These are phyloP conservation scores for Excoecaria agallocha DNA, from an alignment of 345 rosid species.

Conservation along the genomic window DNA sequence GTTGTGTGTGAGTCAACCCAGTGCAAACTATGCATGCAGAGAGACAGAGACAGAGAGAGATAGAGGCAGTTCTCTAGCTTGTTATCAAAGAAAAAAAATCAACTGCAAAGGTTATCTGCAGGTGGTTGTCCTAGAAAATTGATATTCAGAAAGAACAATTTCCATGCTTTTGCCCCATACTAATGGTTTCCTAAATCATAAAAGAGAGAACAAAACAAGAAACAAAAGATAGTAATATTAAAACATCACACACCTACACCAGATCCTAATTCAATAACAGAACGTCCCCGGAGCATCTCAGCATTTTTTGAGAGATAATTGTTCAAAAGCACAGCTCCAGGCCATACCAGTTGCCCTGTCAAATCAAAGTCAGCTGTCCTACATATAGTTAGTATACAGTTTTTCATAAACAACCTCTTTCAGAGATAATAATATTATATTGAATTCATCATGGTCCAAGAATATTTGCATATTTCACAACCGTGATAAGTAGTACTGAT, in stretches of 20 bases:
- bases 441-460: too few relatives aligned
- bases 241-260: constrained; percentile 62
- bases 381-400: constrained; percentile 23
- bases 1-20: too few relatives aligned
- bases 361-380: constrained; percentile 91
- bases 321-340: constrained; percentile 86
- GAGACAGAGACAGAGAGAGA: too few relatives aligned
- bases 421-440: background rate
- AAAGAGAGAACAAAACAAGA: background rate
- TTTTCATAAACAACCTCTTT: background rate
- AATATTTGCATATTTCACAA: too few relatives aligned
- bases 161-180: background rate
- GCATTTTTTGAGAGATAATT: constrained; percentile 68
- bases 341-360: constrained; percentile 96
- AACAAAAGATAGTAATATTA: background rate
- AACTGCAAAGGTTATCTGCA: background rate
- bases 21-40: background rate
- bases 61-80: too few relatives aligned
- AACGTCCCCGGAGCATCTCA: constrained; percentile 68
- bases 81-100: background rate
- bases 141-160: background rate
- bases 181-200: background rate
- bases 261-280: constrained; percentile 81
- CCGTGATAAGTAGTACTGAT: too few relatives aligned
- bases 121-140: too few relatives aligned